phyloP scores from a whole-genome alignment of 2,329 filamentous ascomycete genomes.

The Coniella lustricola region DNA sequence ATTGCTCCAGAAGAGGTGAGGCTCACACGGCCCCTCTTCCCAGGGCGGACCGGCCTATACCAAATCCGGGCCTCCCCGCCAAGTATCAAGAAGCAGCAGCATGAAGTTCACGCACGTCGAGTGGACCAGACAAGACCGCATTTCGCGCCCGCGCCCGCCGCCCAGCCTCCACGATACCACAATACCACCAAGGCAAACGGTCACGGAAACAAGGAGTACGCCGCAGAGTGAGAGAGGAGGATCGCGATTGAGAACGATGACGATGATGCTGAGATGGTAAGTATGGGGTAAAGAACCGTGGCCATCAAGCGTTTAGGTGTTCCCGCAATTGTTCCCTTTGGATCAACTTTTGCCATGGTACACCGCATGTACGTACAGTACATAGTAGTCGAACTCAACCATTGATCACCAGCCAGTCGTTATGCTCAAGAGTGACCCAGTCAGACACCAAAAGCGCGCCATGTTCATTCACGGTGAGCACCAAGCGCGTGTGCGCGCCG shows the following conservation, averaged over 20 bases:
- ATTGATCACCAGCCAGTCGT: not conserved
- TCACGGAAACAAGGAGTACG: not conserved
- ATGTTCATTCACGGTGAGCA: too few species aligned
- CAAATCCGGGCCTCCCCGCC: not conserved
- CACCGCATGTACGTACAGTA: too few species aligned
- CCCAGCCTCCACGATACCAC: conserved; percentile 1
- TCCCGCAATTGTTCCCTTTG: too few species aligned
- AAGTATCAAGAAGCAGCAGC: conserved; percentile 1
- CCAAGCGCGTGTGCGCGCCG: too few species aligned
- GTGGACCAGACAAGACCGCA: conserved; percentile 8
- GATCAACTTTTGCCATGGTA: too few species aligned
- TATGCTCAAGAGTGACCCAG: too few species aligned
- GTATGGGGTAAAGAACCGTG: too few species aligned
- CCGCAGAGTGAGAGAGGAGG: not conserved
- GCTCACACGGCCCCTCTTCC: conserved; percentile 5
- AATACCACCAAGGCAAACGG: not conserved
- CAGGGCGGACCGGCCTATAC: conserved; percentile 6
- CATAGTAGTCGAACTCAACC: too few species aligned
- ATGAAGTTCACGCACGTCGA: conserved; percentile 5
- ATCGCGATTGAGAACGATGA: not conserved
- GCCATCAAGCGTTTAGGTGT: too few species aligned
- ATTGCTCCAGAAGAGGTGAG: conserved; percentile 2
- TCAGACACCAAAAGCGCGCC: too few species aligned
- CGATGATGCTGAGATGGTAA: too few species aligned
- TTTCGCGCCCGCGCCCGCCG: not conserved